These are phyloP conservation scores for Creolimax fragrantissima DNA, from an alignment of 78 protist species.

Conservation along the genomic window DNA sequence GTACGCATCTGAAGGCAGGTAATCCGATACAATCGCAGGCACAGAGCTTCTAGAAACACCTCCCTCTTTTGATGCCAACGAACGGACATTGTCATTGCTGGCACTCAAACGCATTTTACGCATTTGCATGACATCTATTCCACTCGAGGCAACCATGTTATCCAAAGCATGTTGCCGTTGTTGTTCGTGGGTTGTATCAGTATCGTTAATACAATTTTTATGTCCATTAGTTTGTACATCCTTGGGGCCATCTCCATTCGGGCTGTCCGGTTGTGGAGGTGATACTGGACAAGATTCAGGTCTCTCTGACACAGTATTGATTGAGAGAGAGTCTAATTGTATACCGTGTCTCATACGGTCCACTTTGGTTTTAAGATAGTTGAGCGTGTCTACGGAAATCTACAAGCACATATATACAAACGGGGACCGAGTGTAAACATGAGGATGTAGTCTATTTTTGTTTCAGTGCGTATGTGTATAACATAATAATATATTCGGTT, in stretches of 20 bases:
- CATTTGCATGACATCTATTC: too few relatives aligned
- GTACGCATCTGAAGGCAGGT: not conserved
- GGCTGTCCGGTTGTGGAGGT: not conserved
- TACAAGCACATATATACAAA: too few relatives aligned
- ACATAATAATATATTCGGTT: too few relatives aligned
- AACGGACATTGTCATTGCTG: not conserved
- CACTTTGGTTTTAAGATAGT: conserved; percentile 7
- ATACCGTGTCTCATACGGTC: conserved; percentile 15
- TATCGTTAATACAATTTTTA: not conserved
- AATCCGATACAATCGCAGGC: not conserved
- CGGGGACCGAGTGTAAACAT: too few relatives aligned
- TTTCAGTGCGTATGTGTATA: too few relatives aligned
- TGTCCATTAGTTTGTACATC: not conserved
- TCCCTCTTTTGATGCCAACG: not conserved
- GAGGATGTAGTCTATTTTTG: too few relatives aligned
- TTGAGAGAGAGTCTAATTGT: not conserved
- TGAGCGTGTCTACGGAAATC: conserved; percentile 4
- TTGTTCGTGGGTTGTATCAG: not conserved
- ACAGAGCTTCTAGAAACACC: not conserved
- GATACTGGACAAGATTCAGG: not conserved
- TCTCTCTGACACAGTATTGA: not conserved
- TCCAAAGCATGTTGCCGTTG: too few relatives aligned
- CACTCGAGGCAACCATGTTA: too few relatives aligned
- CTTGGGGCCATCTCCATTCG: too few relatives aligned
- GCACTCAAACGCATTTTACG: not conserved